Conservation (phyloP, 169 alveolate genomes). For the Plasmodium knowlesi region DNA sequence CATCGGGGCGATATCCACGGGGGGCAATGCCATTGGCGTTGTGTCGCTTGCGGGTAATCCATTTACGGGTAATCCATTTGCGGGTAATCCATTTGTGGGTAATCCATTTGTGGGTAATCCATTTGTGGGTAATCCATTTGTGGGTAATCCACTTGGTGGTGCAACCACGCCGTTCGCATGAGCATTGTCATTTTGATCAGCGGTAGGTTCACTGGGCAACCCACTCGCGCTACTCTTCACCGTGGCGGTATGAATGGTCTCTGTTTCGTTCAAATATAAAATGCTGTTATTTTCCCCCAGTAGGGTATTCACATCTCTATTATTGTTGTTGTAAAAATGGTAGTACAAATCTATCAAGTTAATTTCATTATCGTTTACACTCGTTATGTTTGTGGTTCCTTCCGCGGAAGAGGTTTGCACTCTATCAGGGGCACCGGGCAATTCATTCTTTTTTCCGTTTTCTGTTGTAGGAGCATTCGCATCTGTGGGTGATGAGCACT, state of each 20-base stretch:
- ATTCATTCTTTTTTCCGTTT: conserved; percentile 15
- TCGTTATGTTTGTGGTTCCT: not conserved
- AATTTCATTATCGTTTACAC: conserved; percentile 32
- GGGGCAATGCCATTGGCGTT: not conserved
- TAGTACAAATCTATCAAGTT: conserved; percentile 65
- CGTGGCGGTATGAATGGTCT: conserved; percentile 6
- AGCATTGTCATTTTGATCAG: not conserved
- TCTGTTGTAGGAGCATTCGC: conserved; percentile 33
- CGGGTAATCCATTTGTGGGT: not conserved
- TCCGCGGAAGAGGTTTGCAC: not conserved
- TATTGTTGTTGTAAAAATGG: conserved; percentile 52
- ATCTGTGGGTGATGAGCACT: not conserved
- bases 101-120: not conserved
- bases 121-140: not conserved
- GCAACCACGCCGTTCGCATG: not conserved
- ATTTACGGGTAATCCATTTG: too few species aligned
- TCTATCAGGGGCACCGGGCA: not conserved
- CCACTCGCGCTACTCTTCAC: conserved; percentile 2
- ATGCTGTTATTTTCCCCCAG: conserved; percentile 65
- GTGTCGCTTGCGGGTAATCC: not conserved
- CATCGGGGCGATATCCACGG: not conserved
- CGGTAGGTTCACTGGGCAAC: not conserved
- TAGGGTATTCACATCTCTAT: conserved; percentile 36
- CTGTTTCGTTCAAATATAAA: conserved; percentile 53
- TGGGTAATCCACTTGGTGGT: not conserved